Evolutionary conservation across 2,329 filamentous ascomycete species (phyloP), one percentile per base, ranked within the genome.

Genomic region (Colletotrichum salicis): DNA sequence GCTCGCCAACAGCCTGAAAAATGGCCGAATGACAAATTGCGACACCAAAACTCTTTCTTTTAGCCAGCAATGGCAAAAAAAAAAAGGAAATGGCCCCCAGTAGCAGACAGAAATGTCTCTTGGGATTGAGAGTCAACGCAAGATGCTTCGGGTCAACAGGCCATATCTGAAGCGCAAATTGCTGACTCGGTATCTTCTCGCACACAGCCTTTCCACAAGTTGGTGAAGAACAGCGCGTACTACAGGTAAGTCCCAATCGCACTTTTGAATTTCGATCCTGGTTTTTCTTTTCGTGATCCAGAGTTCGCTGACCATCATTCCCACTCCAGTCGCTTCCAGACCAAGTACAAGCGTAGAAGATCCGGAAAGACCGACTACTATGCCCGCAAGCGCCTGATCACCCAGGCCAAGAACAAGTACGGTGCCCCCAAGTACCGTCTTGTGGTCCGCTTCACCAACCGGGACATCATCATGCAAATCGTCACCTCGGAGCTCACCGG

Each of bases 351-450:
- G 91, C 95, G 96, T 85, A 93, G 96, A 87, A 92, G 94, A 79
- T 84, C 93, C 82, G 96, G 96, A 85, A 99, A 99, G 94, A 99
- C 96, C 89, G 96, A 99, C 86, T 99, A 99, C 94, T 98, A 98
- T 87, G 96, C 96, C 84, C 96, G 96, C 86, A 98, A 98, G 94
- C 93, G 96, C 84, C 91, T 99, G 86, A 96, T 98, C 90, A 95
- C 94, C 89, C 96, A 99, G 91, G 96, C 96, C 89, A 99, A 98
- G 94, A 99, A 99, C 94, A 99, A 99, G 93, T 99, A 98, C 93
- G 97, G 97, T 89, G 93, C 96, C 76, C 96, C 96, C 87, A 99
- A 99, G 92, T 98, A 99, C 93, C 94, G 96, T 84, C 93, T 99
- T 83, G 96, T 99, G 78, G 94, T 99, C 84, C 96, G 96, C 86